These are phyloP conservation scores for Pisolithus microcarpus DNA, from an alignment of 768 basidiomycete species.

Conservation along the genomic window DNA sequence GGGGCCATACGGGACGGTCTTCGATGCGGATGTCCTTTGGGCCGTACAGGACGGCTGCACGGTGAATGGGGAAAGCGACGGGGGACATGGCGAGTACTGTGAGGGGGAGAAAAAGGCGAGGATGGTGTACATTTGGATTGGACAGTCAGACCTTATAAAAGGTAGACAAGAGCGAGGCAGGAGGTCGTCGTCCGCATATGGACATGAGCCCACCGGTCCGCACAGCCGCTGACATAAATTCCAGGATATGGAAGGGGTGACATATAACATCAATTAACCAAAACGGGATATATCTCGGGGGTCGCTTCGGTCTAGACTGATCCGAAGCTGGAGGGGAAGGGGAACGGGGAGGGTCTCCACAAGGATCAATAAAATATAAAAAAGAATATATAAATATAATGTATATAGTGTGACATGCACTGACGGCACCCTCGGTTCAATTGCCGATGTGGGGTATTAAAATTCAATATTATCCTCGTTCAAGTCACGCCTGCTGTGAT, in stretches of 20 bases:
- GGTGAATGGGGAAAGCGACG: conserved; percentile 46
- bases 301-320: conserved; percentile 1
- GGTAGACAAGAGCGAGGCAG: background rate
- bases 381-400: background rate
- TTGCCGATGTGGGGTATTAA: conserved; percentile 24
- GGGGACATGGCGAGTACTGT: conserved; percentile 33
- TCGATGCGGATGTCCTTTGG: conserved; percentile 78
- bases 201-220: conserved; percentile 28
- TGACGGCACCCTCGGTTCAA: conserved; percentile 19
- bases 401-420: background rate
- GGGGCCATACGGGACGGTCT: conserved; percentile 64
- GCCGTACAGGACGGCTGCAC: conserved; percentile 78
- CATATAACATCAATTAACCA: conserved; percentile 5
- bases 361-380: conserved; percentile 1
- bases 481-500: background rate
- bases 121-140: conserved; percentile 20
- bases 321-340: background rate
- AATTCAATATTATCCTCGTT: conserved; percentile 9
- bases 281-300: conserved; percentile 1
- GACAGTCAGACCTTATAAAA: conserved; percentile 22
- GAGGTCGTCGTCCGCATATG: conserved; percentile 15
- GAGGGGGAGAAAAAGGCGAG: conserved; percentile 9
- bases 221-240: conserved; percentile 24
- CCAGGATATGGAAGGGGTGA: conserved; percentile 5
- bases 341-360: background rate